Evolutionary conservation across 176 grass and related monocot species (phyloP).

Genomic region (Triticum dicoccoides): DNA sequence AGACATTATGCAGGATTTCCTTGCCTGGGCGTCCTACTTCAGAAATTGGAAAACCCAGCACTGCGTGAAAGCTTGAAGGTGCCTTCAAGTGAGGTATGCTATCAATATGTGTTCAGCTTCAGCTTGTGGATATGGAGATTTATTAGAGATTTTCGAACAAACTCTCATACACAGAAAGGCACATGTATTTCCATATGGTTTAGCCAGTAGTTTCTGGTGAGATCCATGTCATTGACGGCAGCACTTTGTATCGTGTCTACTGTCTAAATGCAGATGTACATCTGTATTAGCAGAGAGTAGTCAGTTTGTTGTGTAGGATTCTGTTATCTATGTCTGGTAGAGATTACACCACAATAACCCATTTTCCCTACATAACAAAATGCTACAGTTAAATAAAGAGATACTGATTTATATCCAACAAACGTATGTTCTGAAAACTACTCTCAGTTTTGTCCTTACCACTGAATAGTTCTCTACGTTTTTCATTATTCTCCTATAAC

Average conservation of each 20-base stretch:
- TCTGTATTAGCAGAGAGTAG: constrained; percentile 5
- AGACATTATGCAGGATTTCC: constrained; percentile 77
- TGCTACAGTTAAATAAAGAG: not conserved
- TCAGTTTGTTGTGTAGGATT: not conserved
- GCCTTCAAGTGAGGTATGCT: constrained; percentile 78
- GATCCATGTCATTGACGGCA: not conserved
- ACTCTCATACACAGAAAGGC: not conserved
- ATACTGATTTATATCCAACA: not conserved
- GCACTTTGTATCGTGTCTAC: not conserved
- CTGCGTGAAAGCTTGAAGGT: constrained; percentile 89
- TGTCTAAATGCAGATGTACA: not conserved
- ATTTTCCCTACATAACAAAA: constrained; percentile 6
- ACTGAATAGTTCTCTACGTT: constrained; percentile 1
- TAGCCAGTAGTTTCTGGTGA: not conserved
- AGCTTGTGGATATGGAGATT: constrained; percentile 13
- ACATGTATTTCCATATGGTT: constrained; percentile 12
- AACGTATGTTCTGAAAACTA: constrained; percentile 1
- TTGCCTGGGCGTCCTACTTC: constrained; percentile 92
- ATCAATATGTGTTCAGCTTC: constrained; percentile 23
- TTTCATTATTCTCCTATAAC: constrained; percentile 13
- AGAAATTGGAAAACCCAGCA: constrained; percentile 94
- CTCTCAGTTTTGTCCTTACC: constrained; percentile 9
- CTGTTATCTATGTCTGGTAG: not conserved
- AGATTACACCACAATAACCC: not conserved
- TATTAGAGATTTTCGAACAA: not conserved